Conservation (phyloP, 2,329 filamentous ascomycete species). For the Hypoxylon sp. region DNA sequence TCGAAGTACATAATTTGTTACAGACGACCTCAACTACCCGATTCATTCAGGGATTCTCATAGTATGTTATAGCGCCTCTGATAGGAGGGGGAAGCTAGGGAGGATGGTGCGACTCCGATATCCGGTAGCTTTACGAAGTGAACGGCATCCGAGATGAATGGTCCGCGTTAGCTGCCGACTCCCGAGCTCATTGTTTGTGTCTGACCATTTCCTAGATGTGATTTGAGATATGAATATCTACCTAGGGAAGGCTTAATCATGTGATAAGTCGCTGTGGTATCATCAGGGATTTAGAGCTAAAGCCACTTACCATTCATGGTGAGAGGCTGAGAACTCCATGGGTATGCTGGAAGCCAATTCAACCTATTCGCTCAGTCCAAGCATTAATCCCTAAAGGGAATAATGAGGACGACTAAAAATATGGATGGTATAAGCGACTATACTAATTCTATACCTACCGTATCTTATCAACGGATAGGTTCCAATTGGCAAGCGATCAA, state of each 20-base stretch:
- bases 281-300: not conserved
- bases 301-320: not conserved
- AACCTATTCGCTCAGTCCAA: not conserved
- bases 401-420: not conserved
- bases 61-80: not conserved
- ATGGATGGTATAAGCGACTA: not conserved
- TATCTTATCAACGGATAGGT: not conserved
- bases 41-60: not conserved
- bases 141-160: not conserved
- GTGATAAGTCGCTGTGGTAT: not conserved
- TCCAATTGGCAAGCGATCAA: slow-evolving; percentile 2
- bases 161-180: not conserved
- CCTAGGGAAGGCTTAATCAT: not conserved
- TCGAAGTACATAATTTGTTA: too few relatives aligned
- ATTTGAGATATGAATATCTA: not conserved
- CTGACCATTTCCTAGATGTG: not conserved
- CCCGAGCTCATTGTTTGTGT: not conserved
- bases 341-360: not conserved
- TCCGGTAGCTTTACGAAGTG: not conserved
- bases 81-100: too few relatives aligned
- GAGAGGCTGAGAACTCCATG: not conserved
- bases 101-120: too few relatives aligned
- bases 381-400: not conserved
- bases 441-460: not conserved
- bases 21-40: too few relatives aligned